These are phyloP conservation scores for Talaromyces sp. DNA, from an alignment of 2,329 filamentous ascomycete genomes.

Conservation along the genomic window DNA sequence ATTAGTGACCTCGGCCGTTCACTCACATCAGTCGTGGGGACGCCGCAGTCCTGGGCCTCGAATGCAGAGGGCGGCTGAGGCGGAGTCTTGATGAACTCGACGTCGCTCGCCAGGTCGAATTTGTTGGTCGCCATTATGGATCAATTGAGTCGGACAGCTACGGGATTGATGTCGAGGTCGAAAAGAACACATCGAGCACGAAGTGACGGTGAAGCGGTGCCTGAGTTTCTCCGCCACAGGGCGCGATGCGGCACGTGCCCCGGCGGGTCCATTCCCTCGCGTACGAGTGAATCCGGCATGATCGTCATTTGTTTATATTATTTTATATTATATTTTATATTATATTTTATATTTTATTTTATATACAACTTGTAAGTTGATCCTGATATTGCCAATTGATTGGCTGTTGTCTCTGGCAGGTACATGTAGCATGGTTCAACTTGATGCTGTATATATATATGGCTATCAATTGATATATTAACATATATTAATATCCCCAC, in stretches of 20 bases:
- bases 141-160: background rate
- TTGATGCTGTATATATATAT: too few relatives aligned
- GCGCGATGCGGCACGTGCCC: background rate
- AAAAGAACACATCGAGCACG: background rate
- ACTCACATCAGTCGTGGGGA: conserved; percentile 57
- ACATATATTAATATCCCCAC: too few relatives aligned
- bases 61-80: conserved; percentile 49
- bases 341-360: background rate
- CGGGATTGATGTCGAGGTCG: background rate
- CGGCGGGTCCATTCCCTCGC: background rate
- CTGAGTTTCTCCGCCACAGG: background rate
- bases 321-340: background rate
- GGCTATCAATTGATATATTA: too few relatives aligned
- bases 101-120: background rate
- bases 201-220: background rate
- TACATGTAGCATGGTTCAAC: too few relatives aligned
- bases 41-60: conserved; percentile 54
- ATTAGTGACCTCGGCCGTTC: conserved; percentile 5
- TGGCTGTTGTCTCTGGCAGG: too few relatives aligned
- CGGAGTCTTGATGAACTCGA: conserved; percentile 55
- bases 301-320: background rate
- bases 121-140: background rate
- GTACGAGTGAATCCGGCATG: background rate
- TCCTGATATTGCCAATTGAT: background rate
- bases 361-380: background rate